Conservation (phyloP, 305 asterid genomes). For the Vinca major region DNA sequence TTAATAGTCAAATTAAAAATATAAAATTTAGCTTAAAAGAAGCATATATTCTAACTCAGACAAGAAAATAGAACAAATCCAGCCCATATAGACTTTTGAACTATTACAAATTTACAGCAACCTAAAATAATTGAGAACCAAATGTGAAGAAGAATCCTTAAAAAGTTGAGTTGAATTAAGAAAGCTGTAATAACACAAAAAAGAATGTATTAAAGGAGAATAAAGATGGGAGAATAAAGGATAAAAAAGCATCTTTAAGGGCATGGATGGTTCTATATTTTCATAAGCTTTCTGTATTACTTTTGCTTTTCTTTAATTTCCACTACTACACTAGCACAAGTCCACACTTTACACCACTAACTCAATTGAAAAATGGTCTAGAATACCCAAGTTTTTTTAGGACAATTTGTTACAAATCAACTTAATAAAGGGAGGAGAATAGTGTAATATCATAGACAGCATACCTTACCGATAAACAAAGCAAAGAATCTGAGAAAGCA, state of each 20-base stretch:
- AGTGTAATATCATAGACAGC: neutral
- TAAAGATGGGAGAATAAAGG: conserved; percentile 9
- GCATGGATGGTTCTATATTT: neutral
- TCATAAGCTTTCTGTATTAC: conserved; percentile 4
- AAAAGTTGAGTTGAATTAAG: neutral
- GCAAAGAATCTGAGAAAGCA: neutral
- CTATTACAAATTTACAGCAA: neutral
- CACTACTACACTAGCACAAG: neutral
- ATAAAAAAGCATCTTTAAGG: conserved; percentile 9
- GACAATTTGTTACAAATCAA: too few species aligned
- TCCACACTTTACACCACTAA: neutral
- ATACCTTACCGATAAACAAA: neutral
- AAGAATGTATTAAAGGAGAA: conserved; percentile 8
- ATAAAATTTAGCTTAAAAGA: too few species aligned
- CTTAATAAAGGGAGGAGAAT: neutral
- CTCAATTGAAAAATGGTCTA: too few species aligned
- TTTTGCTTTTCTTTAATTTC: conserved; percentile 7
- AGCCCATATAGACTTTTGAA: neutral
- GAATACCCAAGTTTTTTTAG: too few species aligned
- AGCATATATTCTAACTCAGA: neutral
- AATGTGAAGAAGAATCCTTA: conserved; percentile 5
- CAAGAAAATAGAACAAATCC: neutral
- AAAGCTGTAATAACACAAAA: conserved; percentile 6
- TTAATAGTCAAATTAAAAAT: too few species aligned
- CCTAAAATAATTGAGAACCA: neutral